Evolutionary conservation across 2,329 filamentous ascomycete genomes (phyloP), one percentile per base, ranked within the genome.

Genomic region (Colletotrichum neosansevieriae): DNA sequence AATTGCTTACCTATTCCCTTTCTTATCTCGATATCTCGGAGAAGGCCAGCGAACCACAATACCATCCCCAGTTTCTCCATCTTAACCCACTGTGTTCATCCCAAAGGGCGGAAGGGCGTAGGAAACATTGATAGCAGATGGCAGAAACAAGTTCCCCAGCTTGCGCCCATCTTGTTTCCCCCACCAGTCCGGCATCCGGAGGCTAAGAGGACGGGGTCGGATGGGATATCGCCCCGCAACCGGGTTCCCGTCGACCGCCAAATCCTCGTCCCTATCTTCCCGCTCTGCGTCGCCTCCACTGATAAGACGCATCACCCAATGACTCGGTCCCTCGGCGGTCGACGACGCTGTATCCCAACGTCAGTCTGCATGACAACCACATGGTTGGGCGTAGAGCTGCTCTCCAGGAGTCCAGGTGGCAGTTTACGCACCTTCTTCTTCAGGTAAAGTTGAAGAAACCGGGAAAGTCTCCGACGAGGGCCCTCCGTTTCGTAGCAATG

Each of bases 231-330:
- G 65, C 65, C 65, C 65, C 47, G 61, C 65, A 38, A 54, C 47
- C 34, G 32, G 49, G 40, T 40, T 32, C 24, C 24, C 32, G 36
- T 53, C 24, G 32, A 38, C 40, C 45, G 40, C 21, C 21, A 49
- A n/a, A 36, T 54, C 6, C 11, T 21, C 17, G 42, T 50, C 21
- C 40, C 47, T 65, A 68, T 68, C 65, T 65, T 64, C 47, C 40
- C 40, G 65, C 21, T 40, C 34, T 42, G 47, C 54, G 49, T 24
- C 32, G 47, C 62, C 47, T 65, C 65, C 65, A 65, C 65, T 65
- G 65, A 68, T 68, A 68, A 68, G 53, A 32, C 38, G 17, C n/a
- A 29, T 17, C 34, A 24, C 42, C 65, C 65, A 68, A 68, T 68
- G 54, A 59, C 34, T 64, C 61, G 61, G 65, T n/a, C 42, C 36